Conservation (phyloP, 495 filamentous ascomycete genomes). For the Hypoxylon lenormandii region DNA sequence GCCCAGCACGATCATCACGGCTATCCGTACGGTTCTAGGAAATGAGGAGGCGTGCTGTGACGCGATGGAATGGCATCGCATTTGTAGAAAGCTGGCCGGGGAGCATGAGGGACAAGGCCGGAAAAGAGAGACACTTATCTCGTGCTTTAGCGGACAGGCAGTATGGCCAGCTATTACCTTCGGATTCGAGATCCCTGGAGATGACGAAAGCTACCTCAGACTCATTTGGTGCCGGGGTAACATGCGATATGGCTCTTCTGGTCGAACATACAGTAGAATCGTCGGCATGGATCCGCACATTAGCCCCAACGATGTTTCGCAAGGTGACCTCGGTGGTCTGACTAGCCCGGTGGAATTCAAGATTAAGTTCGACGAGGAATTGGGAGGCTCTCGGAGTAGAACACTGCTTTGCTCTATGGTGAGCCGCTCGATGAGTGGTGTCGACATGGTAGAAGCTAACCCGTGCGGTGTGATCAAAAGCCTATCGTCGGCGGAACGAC, state of each 20-base stretch:
- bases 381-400: background rate
- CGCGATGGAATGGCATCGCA: conserved; percentile 28
- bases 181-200: background rate
- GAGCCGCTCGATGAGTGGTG: background rate
- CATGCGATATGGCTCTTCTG: background rate
- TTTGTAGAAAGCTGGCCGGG: conserved; percentile 21
- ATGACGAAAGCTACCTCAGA: conserved; percentile 26
- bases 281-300: conserved; percentile 11
- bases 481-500: conserved; percentile 16
- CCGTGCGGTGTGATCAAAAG: conserved; percentile 6
- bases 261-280: background rate
- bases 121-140: conserved; percentile 3
- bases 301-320: background rate
- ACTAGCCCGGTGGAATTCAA: background rate
- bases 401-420: conserved; percentile 4
- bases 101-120: conserved; percentile 1
- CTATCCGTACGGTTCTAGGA: background rate
- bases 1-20: conserved; percentile 31
- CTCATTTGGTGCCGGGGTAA: conserved; percentile 15
- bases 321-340: background rate
- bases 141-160: conserved; percentile 6
- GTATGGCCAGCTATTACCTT: conserved; percentile 15
- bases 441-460: background rate
- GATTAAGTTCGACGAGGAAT: background rate
- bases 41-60: conserved; percentile 18